phyloP scores from a whole-genome alignment of 2,329 filamentous ascomycete species.

The Pseudonectria foliicola region DNA sequence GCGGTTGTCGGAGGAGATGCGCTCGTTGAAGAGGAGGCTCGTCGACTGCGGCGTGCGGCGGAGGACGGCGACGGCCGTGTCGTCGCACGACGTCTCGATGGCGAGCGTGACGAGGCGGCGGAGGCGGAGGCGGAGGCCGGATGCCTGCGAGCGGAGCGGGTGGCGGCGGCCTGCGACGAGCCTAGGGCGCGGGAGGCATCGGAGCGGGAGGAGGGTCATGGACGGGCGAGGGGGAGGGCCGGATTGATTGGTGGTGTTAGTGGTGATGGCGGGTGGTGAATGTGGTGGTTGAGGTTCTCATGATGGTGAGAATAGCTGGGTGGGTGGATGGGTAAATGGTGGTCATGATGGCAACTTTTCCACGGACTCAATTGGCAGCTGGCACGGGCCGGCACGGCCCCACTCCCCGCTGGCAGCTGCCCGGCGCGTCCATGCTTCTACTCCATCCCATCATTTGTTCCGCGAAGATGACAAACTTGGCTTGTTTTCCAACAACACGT shows the following conservation, averaged over 20 bases:
- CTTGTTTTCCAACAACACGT: too few relatives aligned
- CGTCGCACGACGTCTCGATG: conserved; percentile 85
- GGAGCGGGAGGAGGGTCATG: conserved; percentile 12
- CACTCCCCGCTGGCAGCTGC: not conserved
- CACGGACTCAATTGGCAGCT: not conserved
- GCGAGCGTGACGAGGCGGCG: conserved; percentile 52
- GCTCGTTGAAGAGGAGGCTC: conserved; percentile 69
- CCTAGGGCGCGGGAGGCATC: conserved; percentile 1
- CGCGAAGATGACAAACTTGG: too few relatives aligned
- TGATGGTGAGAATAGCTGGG: not conserved
- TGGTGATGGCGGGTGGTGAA: too few relatives aligned
- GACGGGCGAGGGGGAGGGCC: not conserved
- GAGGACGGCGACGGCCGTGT: conserved; percentile 82
- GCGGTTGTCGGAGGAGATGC: conserved; percentile 73
- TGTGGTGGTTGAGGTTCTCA: too few relatives aligned
- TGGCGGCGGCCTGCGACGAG: not conserved
- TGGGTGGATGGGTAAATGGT: not conserved
- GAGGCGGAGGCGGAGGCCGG: not conserved
- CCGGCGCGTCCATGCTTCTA: too few relatives aligned
- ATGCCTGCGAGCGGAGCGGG: not conserved
- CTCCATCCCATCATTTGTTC: too few relatives aligned
- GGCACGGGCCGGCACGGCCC: not conserved
- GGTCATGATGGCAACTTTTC: too few relatives aligned
- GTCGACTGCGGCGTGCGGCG: conserved; percentile 46
- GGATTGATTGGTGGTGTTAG: too few relatives aligned